Conservation (phyloP, 768 basidiomycete species). For the Coprinopsis sp. region DNA sequence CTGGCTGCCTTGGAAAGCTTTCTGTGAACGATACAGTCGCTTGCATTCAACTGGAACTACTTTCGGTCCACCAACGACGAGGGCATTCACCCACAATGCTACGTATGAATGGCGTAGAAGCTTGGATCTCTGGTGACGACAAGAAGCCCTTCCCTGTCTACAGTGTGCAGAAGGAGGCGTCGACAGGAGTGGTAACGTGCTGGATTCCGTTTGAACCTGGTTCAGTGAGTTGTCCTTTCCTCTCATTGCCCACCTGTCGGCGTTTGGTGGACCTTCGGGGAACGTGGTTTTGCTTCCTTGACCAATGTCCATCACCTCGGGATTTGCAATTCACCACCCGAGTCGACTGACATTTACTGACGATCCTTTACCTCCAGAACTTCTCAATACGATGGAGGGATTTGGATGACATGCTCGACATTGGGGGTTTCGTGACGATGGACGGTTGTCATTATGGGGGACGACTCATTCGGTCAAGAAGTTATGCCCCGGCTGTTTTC, state of each 20-base stretch:
- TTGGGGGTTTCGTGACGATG: constrained; percentile 27
- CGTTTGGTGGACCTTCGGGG: no score
- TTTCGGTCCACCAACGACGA: no score
- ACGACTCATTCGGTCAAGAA: constrained; percentile 25
- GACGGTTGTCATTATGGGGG: constrained; percentile 27
- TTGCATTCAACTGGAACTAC: no score
- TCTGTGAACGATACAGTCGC: no score
- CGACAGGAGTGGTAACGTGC: constrained; percentile 21
- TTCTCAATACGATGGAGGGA: constrained; percentile 21
- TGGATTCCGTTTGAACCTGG: constrained; percentile 28
- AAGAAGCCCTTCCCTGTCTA: constrained; percentile 24
- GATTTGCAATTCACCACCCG: no score
- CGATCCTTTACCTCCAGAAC: constrained; percentile 15
- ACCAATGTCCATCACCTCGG: no score
- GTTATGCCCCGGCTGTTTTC: constrained; percentile 27
- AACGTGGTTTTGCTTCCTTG: no score
- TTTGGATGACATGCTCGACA: constrained; percentile 18
- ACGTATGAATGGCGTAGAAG: constrained; percentile 25
- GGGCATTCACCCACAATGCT: constrained; percentile 23
- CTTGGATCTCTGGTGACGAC: constrained; percentile 26
- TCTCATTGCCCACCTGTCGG: not conserved
- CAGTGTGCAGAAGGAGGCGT: constrained; percentile 21
- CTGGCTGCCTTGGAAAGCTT: no score
- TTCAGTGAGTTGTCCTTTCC: constrained; percentile 17
- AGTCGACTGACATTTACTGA: no score